Conservation (phyloP, 2,329 filamentous ascomycete genomes). For the Diaporthe sp. region DNA sequence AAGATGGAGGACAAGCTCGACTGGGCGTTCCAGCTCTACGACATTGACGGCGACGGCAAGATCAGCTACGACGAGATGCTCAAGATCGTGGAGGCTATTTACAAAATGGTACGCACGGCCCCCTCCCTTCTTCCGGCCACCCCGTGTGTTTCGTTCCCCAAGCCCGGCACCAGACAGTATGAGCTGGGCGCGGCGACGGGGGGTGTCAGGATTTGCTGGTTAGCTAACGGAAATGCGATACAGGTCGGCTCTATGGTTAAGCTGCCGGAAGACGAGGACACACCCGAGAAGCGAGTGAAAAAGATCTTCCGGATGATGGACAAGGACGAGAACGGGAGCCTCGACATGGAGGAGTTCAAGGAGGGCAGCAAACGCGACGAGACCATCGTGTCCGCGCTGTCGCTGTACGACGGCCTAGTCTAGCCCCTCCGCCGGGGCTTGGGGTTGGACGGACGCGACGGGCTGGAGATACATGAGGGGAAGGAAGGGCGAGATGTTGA, state of each 20-base stretch:
- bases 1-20: constrained; percentile 99
- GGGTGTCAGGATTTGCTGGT: neutral
- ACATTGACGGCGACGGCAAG: constrained; percentile 98
- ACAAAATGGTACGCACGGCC: constrained; percentile 86
- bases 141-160: neutral
- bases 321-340: constrained; percentile 97
- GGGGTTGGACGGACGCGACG: neutral
- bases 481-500: neutral
- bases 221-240: neutral
- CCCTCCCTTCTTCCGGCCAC: neutral
- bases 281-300: constrained; percentile 95
- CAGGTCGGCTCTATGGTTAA: constrained; percentile 99
- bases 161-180: too few relatives aligned
- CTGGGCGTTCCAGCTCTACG: constrained; percentile 99
- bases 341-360: constrained; percentile 99
- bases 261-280: constrained; percentile 97
- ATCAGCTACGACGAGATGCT: constrained; percentile 99
- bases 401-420: constrained; percentile 95
- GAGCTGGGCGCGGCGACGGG: too few relatives aligned
- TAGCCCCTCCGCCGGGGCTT: constrained; percentile 54
- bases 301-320: constrained; percentile 99
- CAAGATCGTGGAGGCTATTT: constrained; percentile 98
- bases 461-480: too few relatives aligned
- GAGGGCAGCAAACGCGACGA: constrained; percentile 99
- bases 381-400: constrained; percentile 97